Conservation (phyloP, 805 yeast genomes). For the Zygotorulaspora chibaensis region DNA sequence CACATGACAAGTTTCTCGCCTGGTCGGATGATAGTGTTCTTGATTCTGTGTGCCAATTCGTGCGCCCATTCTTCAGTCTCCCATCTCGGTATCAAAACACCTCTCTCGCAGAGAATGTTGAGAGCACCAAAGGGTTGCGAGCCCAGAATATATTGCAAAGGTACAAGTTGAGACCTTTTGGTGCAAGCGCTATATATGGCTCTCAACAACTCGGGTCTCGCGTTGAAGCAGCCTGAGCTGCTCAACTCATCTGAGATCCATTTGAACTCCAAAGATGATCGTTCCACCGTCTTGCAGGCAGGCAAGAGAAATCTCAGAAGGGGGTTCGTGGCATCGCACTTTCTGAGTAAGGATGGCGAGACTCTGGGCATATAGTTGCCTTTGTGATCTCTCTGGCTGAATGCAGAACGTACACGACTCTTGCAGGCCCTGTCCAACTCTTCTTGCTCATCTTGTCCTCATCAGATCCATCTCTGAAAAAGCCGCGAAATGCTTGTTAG, state of each 20-base stretch:
- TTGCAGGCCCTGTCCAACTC: too few species aligned
- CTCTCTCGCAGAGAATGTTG: constrained; percentile 52
- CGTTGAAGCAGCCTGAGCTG: neutral
- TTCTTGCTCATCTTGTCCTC: too few species aligned
- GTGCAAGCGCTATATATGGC: constrained; percentile 42
- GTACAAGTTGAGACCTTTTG: constrained; percentile 51
- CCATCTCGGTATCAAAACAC: constrained; percentile 86
- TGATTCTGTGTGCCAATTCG: constrained; percentile 20
- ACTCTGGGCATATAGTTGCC: constrained; percentile 22
- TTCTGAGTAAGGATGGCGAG: constrained; percentile 12
- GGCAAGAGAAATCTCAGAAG: constrained; percentile 27
- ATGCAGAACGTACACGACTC: too few species aligned
- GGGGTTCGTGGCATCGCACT: constrained; percentile 16
- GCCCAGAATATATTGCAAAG: constrained; percentile 82
- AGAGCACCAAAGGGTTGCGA: constrained; percentile 81
- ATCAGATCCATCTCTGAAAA: too few species aligned
- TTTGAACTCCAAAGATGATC: constrained; percentile 23
- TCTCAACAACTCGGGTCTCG: neutral
- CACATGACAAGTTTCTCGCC: constrained; percentile 33
- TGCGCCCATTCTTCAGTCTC: constrained; percentile 91
- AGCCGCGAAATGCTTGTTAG: too few species aligned
- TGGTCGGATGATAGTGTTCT: neutral
- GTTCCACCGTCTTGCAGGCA: constrained; percentile 25
- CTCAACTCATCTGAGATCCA: constrained; percentile 26
- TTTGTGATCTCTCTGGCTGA: too few species aligned